Conservation (phyloP, 306 rosid genomes). For the Vigna reflexopilosa region DNA sequence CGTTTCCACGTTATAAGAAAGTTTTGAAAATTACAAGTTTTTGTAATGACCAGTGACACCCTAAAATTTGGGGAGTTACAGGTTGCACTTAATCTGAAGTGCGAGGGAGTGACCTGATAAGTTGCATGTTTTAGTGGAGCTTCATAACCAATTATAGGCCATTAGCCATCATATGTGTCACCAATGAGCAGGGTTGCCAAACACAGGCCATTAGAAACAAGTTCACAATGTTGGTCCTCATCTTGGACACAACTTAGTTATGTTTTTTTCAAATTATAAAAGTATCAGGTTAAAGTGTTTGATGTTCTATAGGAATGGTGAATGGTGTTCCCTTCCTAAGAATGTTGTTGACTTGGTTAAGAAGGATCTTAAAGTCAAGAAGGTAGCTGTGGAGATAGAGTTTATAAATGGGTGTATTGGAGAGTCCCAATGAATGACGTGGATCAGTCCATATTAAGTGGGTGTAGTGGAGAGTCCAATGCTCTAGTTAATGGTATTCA, state of each 20-base stretch:
- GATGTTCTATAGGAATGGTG: conserved; percentile 73
- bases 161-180: conserved; percentile 25
- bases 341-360: conserved; percentile 63
- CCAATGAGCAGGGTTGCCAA: conserved; percentile 50
- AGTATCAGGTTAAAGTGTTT: conserved; percentile 75
- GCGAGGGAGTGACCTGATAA: too few species aligned
- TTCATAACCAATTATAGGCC: conserved; percentile 21
- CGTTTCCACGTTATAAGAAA: too few species aligned
- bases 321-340: conserved; percentile 72
- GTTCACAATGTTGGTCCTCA: too few species aligned
- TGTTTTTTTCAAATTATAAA: too few species aligned
- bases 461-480: conserved; percentile 85
- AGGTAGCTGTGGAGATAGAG: conserved; percentile 67
- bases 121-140: conserved; percentile 33
- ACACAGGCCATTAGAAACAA: conserved; percentile 31
- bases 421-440: conserved; percentile 74
- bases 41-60: too few species aligned
- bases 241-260: too few species aligned
- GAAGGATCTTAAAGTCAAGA: conserved; percentile 69
- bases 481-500: conserved; percentile 48
- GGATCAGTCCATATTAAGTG: conserved; percentile 55
- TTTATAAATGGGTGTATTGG: conserved; percentile 79
- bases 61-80: too few species aligned
- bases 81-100: too few species aligned
- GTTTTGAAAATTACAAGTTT: too few species aligned